Evolutionary conservation across 176 grass and related monocot genomes (phyloP).

Genomic region (Bolboschoenus planiculmis): DNA sequence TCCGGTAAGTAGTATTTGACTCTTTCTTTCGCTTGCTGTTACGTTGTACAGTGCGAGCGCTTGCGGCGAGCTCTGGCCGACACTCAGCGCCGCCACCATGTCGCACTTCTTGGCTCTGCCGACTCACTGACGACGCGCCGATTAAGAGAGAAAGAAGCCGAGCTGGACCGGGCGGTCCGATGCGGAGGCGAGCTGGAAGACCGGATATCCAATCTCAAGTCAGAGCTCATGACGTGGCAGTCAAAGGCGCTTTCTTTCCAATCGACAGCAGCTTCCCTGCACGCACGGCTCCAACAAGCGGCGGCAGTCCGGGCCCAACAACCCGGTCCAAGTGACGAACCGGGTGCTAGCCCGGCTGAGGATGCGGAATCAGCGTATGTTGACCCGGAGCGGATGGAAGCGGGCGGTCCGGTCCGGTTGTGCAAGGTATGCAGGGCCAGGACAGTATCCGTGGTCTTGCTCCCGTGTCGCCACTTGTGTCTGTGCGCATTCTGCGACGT

Average conservation of each 20-base stretch:
- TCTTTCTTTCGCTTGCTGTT: background rate
- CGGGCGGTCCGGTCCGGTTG: slow-evolving; percentile 18
- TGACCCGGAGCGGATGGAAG: slow-evolving; percentile 40
- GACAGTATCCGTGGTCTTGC: slow-evolving; percentile 40
- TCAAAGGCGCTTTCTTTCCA: slow-evolving; percentile 64
- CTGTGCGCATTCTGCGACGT: slow-evolving; percentile 57
- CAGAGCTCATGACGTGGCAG: slow-evolving; percentile 52
- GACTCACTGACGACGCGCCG: slow-evolving; percentile 30
- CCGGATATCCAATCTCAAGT: slow-evolving; percentile 32
- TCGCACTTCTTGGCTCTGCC: slow-evolving; percentile 29
- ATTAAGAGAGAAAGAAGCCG: slow-evolving; percentile 53
- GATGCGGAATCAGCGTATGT: slow-evolving; percentile 55
- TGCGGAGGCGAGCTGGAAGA: slow-evolving; percentile 54
- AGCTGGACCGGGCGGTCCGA: slow-evolving; percentile 33
- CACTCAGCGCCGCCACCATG: slow-evolving; percentile 36
- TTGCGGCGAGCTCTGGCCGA: slow-evolving; percentile 39
- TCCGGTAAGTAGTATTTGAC: too few species aligned
- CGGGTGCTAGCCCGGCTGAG: slow-evolving; percentile 22
- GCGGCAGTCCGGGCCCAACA: slow-evolving; percentile 23
- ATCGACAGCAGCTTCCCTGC: slow-evolving; percentile 47
- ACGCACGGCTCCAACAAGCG: slow-evolving; percentile 55
- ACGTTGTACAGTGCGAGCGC: slow-evolving; percentile 36
- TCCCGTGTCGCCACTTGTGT: slow-evolving; percentile 91
- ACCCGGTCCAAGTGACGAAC: slow-evolving; percentile 15
- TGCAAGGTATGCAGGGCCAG: slow-evolving; percentile 42